A percentile compares a stretch with the other conserved stretches of the same genome.
These are phyloP conservation scores for Chaetomiaceae sp. DNA, from an alignment of 2,329 filamentous ascomycete genomes.

Conservation along the genomic window DNA sequence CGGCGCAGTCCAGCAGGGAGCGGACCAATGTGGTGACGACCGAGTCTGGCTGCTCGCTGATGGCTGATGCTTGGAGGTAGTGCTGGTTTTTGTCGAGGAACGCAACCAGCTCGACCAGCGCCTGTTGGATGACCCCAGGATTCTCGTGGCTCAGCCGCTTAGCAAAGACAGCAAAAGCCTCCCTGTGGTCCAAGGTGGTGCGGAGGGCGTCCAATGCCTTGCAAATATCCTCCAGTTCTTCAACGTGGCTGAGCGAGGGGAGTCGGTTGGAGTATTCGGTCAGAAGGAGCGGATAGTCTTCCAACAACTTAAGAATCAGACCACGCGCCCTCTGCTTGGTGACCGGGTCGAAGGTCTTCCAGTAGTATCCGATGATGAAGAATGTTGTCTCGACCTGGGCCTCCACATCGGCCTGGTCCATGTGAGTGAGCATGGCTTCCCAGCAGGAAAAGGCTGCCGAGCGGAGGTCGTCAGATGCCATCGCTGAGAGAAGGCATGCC, in stretches of 20 bases:
- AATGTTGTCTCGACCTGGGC: constrained; percentile 83
- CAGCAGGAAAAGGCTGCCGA: constrained; percentile 79
- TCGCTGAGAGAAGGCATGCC: constrained; percentile 82
- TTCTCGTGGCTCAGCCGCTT: constrained; percentile 78
- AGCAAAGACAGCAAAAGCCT: constrained; percentile 66
- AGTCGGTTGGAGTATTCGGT: constrained; percentile 66
- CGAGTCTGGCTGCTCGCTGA: constrained; percentile 78
- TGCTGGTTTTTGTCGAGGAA: constrained; percentile 71
- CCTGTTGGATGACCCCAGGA: constrained; percentile 75
- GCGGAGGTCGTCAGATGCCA: constrained; percentile 70
- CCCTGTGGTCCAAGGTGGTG: constrained; percentile 59
- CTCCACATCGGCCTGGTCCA: constrained; percentile 75
- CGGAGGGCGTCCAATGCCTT: constrained; percentile 61
- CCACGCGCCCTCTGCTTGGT: constrained; percentile 57
- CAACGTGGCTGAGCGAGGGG: constrained; percentile 70
- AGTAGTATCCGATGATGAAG: constrained; percentile 78
- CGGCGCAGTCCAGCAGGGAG: constrained; percentile 77
- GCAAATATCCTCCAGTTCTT: constrained; percentile 65
- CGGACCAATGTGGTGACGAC: constrained; percentile 69
- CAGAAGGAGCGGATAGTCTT: constrained; percentile 58
- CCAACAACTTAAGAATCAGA: constrained; percentile 62
- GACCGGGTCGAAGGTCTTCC: constrained; percentile 59
- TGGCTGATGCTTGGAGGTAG: constrained; percentile 71
- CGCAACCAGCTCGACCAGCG: constrained; percentile 68
- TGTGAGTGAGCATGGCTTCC: constrained; percentile 68